phyloP scores from a whole-genome alignment of 345 rosid genomes.

The Euphorbia pulcherrima region DNA sequence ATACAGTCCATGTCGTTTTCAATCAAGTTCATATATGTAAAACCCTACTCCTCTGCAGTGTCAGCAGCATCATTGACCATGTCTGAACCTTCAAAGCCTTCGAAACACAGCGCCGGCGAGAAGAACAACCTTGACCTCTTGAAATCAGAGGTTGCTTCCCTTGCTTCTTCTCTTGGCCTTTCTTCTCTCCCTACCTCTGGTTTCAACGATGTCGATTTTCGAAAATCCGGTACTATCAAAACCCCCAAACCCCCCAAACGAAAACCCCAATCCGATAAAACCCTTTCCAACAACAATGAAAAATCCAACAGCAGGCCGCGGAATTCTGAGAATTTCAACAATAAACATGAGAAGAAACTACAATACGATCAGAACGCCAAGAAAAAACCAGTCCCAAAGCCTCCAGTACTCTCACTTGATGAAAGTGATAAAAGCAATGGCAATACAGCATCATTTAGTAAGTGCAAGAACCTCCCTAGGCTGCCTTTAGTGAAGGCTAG shows the following conservation, averaged over 20 bases:
- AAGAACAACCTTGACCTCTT: slow-evolving; percentile 35
- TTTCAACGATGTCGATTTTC: slow-evolving; percentile 68
- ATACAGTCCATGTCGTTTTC: background rate
- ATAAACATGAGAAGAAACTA: slow-evolving; percentile 3
- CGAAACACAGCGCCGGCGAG: slow-evolving; percentile 10
- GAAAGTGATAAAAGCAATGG: slow-evolving; percentile 19
- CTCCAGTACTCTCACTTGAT: slow-evolving; percentile 53
- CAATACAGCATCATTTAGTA: slow-evolving; percentile 29
- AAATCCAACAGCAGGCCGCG: background rate
- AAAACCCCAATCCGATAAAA: background rate
- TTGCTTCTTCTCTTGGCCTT: slow-evolving; percentile 76
- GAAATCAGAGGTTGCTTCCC: slow-evolving; percentile 68
- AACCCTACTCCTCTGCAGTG: slow-evolving; percentile 1
- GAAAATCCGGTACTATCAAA: slow-evolving; percentile 39
- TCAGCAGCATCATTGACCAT: slow-evolving; percentile 32
- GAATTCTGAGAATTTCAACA: background rate
- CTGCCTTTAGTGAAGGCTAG: slow-evolving; percentile 71
- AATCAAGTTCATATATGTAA: background rate
- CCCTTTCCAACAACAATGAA: background rate
- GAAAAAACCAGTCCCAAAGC: slow-evolving; percentile 44
- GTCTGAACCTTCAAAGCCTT: slow-evolving; percentile 25
- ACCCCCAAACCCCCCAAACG: slow-evolving; percentile 17
- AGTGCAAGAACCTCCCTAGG: slow-evolving; percentile 58
- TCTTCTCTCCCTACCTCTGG: slow-evolving; percentile 52
- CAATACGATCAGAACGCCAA: slow-evolving; percentile 17